These are phyloP conservation scores for Flaveria trinervia DNA, from an alignment of 129 eudicot species.

Conservation along the genomic window DNA sequence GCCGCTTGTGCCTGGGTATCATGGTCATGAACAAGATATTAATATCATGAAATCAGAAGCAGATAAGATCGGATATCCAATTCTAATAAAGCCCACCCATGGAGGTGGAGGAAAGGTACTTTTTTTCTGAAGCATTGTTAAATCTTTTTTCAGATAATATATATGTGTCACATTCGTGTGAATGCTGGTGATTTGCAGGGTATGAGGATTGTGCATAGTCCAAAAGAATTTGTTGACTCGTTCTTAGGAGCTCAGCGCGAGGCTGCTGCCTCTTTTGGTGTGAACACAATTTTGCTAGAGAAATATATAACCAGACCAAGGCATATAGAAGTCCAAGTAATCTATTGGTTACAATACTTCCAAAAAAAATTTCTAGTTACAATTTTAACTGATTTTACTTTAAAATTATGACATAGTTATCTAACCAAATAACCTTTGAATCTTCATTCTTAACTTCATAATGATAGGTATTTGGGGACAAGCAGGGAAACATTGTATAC, in stretches of 20 bases:
- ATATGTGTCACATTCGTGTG: slow-evolving; percentile 3
- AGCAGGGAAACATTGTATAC: slow-evolving; percentile 78
- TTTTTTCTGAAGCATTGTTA: background rate
- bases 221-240: slow-evolving; percentile 79
- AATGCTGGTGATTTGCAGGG: slow-evolving; percentile 52
- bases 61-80: slow-evolving; percentile 92
- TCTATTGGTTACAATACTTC: slow-evolving; percentile 8
- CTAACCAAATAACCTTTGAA: slow-evolving; percentile 16
- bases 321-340: slow-evolving; percentile 99
- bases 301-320: slow-evolving; percentile 93
- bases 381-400: background rate
- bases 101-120: slow-evolving; percentile 99
- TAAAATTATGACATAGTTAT: background rate
- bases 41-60: slow-evolving; percentile 89
- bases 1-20: slow-evolving; percentile 99
- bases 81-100: slow-evolving; percentile 94
- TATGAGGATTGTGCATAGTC: slow-evolving; percentile 92
- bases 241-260: slow-evolving; percentile 95
- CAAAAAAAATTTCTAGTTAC: background rate
- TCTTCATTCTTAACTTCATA: slow-evolving; percentile 18
- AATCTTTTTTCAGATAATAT: background rate
- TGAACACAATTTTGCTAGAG: slow-evolving; percentile 81
- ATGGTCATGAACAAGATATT: slow-evolving; percentile 91
- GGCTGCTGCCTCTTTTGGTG: slow-evolving; percentile 98
- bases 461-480: slow-evolving; percentile 90